These are phyloP conservation scores for Calonectria hawksworthii DNA, from an alignment of 2,329 filamentous ascomycete species.

Conservation along the genomic window DNA sequence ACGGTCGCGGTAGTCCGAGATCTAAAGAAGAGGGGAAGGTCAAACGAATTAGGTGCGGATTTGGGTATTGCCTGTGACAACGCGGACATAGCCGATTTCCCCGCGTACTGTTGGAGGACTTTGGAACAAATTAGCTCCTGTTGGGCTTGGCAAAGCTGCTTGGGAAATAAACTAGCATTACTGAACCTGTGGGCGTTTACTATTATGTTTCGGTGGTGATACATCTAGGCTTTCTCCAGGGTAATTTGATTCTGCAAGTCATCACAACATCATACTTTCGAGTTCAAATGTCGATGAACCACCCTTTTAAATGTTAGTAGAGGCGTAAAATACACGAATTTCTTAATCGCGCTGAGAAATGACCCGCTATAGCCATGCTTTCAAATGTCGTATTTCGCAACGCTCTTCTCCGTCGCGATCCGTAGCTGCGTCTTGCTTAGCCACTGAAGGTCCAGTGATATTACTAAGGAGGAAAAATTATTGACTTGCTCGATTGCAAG, in stretches of 20 bases:
- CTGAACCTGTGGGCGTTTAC: background rate
- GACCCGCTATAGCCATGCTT: no score
- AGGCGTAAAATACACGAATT: background rate
- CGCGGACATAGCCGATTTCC: background rate
- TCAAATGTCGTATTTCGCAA: no score
- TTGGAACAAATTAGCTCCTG: no score
- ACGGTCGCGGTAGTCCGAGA: background rate
- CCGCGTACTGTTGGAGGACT: background rate
- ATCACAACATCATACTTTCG: background rate
- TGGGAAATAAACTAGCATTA: background rate
- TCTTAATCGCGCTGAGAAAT: background rate
- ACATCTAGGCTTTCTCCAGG: background rate
- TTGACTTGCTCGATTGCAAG: background rate
- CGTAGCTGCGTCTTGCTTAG: background rate
- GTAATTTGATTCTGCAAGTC: background rate
- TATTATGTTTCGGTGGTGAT: background rate
- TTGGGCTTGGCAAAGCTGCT: no score
- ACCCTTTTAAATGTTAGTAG: background rate
- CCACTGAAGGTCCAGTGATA: background rate
- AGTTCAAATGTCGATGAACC: background rate
- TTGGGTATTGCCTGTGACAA: background rate
- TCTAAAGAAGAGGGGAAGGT: background rate
- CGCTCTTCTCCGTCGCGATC: background rate
- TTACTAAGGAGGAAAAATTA: background rate
- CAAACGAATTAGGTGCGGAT: background rate